Base-by-base conservation (phyloP, 495 filamentous ascomycete genomes). In the Darksidea phi region DNA sequence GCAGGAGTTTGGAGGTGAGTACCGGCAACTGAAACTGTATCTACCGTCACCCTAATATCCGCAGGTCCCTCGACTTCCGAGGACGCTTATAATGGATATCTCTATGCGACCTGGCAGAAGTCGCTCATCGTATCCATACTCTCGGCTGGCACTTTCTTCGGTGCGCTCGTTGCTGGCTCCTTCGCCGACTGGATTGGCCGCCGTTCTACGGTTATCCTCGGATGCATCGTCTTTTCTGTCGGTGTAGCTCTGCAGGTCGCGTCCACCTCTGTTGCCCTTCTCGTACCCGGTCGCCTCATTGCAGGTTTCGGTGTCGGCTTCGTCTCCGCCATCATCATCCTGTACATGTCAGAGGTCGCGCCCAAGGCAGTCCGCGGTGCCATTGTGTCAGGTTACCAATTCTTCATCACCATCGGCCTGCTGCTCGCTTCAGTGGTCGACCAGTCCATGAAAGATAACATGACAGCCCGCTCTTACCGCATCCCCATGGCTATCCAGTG, bases 401-500 rank as follows among this genome's bases (percentile, higher is more conserved):
- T 90, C 54, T 84, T 85, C 49, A 94, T 95, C 74, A 95, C 90
- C 34, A 76, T 92, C 23, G 90, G 90, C 64, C 77, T 95, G 8
- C 81, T 95, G 10, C 73, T 96, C 20, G 90, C 91, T 6, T 80
- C 87, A 18, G 80, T 88, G 48, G 85, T 92, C 51, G 83, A 92
- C 76, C 87, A 94, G 61, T 77, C 82, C 5, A 89, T 87, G 43
- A 76, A 87, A 53, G 67, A 82, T 45, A 81, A 82, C 45, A 70
- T 83, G 36, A 76, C 84, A 48, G 76, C 80, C 11, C 79, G 84
- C 48, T 86, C 81, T 13, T 95, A 93, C 75, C 84, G 90, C 11
- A 94, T 95, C 51, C 89, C 91, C 3, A 81, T 94, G 32, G 86
- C 85, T 0, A 68, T 96, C 17, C 90, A 94, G 68, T 91, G 90